Conservation (phyloP, 257 asterid genomes). For the Scutellaria barbata region DNA sequence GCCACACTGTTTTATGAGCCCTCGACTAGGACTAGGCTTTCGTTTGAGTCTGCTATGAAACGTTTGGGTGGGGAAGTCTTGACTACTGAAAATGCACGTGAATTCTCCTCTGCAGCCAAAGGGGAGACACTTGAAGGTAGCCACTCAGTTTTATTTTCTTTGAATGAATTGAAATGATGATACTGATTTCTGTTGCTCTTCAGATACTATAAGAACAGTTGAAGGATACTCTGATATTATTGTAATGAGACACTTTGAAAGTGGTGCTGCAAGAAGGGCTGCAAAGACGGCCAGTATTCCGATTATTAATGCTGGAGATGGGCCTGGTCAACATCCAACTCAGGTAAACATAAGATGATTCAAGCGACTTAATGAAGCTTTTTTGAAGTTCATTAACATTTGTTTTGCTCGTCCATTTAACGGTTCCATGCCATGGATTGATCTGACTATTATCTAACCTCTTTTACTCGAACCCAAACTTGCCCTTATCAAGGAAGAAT, state of each 20-base stretch:
- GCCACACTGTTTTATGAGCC: slow-evolving; percentile 89
- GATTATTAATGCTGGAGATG: slow-evolving; percentile 93
- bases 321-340: slow-evolving; percentile 91
- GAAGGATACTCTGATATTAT: slow-evolving; percentile 88
- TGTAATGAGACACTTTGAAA: slow-evolving; percentile 92
- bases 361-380: neutral
- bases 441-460: neutral
- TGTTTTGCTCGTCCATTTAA: neutral
- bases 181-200: slow-evolving; percentile 30
- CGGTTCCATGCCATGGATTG: neutral
- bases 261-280: slow-evolving; percentile 89
- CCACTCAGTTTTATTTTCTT: slow-evolving; percentile 18
- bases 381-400: neutral
- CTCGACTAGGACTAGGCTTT: slow-evolving; percentile 86
- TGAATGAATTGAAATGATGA: neutral
- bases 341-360: slow-evolving; percentile 50
- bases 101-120: slow-evolving; percentile 88
- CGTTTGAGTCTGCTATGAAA: slow-evolving; percentile 93
- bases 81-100: slow-evolving; percentile 91
- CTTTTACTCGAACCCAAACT: neutral
- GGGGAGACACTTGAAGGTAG: slow-evolving; percentile 95
- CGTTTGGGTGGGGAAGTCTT: slow-evolving; percentile 75
- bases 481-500: neutral
- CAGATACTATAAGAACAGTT: slow-evolving; percentile 81
- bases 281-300: slow-evolving; percentile 75